Evolutionary conservation across 768 basidiomycete genomes (phyloP).

Genomic region (Lentinula boryana): DNA sequence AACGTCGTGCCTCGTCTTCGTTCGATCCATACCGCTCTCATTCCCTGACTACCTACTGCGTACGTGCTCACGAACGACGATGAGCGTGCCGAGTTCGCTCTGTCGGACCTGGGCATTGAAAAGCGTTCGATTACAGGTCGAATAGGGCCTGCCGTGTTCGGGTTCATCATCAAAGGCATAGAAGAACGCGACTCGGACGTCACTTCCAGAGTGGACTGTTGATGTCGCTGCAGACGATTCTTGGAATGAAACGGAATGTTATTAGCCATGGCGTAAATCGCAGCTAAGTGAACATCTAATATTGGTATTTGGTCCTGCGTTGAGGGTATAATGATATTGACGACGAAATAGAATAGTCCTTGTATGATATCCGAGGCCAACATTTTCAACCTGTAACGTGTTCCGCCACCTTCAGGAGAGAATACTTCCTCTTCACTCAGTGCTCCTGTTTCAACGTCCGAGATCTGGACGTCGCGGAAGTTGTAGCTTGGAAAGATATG

Average conservation of each 20-base stretch:
- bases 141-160: not conserved
- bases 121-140: not conserved
- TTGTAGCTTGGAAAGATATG: slow-evolving; percentile 22
- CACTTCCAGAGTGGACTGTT: not conserved
- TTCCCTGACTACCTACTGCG: slow-evolving; percentile 40
- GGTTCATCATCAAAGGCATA: not conserved
- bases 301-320: slow-evolving; percentile 12
- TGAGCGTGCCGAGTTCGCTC: not conserved
- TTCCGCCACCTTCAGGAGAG: not conserved
- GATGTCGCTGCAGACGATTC: not conserved
- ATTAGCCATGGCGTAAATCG: slow-evolving; percentile 35
- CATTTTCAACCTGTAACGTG: slow-evolving; percentile 24
- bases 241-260: slow-evolving; percentile 10
- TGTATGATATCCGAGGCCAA: slow-evolving; percentile 39
- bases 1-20: slow-evolving; percentile 33
- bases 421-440: slow-evolving; percentile 7
- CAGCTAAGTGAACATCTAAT: slow-evolving; percentile 36
- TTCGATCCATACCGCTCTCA: slow-evolving; percentile 53
- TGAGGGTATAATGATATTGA: slow-evolving; percentile 22
- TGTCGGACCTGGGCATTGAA: not conserved
- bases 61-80: slow-evolving; percentile 41
- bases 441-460: slow-evolving; percentile 17
- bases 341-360: slow-evolving; percentile 45
- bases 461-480: slow-evolving; percentile 40
- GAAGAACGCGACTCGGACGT: not conserved